Percentiles rank a stretch among this genome's conserved stretches.
Conservation (phyloP, 2,329 filamentous ascomycete genomes). For the Ceratocystiopsis minuta region DNA sequence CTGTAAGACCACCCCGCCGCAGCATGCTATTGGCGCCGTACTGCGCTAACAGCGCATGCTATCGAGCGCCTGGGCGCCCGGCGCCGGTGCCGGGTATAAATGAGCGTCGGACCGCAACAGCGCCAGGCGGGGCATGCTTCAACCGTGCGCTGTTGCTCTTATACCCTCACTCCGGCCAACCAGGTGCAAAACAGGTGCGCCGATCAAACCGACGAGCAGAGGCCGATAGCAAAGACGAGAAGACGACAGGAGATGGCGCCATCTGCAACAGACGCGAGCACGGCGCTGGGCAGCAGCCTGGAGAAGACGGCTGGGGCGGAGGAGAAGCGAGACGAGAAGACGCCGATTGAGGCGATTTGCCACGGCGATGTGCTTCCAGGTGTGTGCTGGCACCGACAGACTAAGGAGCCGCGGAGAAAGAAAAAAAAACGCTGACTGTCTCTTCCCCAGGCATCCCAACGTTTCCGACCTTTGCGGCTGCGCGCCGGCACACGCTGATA, state of each 20-base stretch:
- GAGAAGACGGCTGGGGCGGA: conserved; percentile 2
- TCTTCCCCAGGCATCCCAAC: conserved; percentile 21
- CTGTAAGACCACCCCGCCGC: too few species aligned
- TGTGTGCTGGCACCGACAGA: neutral
- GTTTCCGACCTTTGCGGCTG: conserved; percentile 20
- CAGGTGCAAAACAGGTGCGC: too few species aligned
- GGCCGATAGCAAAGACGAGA: too few species aligned
- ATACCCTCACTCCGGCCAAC: too few species aligned
- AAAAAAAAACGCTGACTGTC: neutral
- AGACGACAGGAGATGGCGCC: conserved; percentile 10
- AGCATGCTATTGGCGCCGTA: too few species aligned
- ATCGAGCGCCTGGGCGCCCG: too few species aligned
- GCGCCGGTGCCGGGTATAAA: too few species aligned
- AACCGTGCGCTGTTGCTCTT: too few species aligned
- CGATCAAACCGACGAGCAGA: too few species aligned
- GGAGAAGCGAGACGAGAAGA: conserved; percentile 8
- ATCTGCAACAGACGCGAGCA: conserved; percentile 6
- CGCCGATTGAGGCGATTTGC: conserved; percentile 14
- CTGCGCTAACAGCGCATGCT: too few species aligned
- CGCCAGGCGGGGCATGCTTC: too few species aligned
- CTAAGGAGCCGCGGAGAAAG: neutral
- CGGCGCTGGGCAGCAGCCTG: neutral
- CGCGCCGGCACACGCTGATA: conserved; percentile 44
- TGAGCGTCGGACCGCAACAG: too few species aligned
- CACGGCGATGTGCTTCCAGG: conserved; percentile 14